Conservation (phyloP, 2,329 filamentous ascomycete genomes). For the Diplodia intermedia region DNA sequence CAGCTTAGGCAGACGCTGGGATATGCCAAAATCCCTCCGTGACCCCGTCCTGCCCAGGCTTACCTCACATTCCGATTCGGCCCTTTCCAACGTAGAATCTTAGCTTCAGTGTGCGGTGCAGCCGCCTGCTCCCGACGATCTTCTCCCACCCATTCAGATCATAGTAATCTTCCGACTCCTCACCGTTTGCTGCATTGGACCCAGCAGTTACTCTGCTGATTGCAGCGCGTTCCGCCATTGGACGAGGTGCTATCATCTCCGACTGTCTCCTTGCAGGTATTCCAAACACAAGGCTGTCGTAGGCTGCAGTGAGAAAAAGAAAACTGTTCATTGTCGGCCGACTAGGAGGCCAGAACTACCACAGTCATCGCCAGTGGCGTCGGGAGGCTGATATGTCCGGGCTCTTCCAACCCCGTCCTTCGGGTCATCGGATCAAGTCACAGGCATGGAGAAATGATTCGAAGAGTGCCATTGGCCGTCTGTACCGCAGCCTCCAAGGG, state of each 20-base stretch:
- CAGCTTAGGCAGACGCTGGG: conserved; percentile 25
- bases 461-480: conserved; percentile 2
- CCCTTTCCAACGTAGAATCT: conserved; percentile 1
- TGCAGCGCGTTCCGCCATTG: background rate
- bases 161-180: background rate
- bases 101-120: background rate
- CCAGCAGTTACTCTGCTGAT: background rate
- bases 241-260: background rate
- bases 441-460: background rate
- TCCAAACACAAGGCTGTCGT: background rate
- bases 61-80: conserved; percentile 26
- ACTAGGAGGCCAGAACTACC: conserved; percentile 2
- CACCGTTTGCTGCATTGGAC: background rate
- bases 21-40: background rate
- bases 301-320: conserved; percentile 5
- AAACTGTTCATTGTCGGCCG: conserved; percentile 2
- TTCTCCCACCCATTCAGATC: background rate
- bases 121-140: conserved; percentile 10
- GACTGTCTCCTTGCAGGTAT: background rate
- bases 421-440: conserved; percentile 20
- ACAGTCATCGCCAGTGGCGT: conserved; percentile 5
- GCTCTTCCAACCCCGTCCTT: background rate
- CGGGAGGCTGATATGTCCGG: background rate
- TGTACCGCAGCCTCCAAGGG: conserved; percentile 2
- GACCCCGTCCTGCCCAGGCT: conserved; percentile 3